Percentiles rank a stretch among this genome's conserved stretches.
Evolutionary conservation across 495 filamentous ascomycete genomes (phyloP).

Genomic region (Penicillium flavigenum): DNA sequence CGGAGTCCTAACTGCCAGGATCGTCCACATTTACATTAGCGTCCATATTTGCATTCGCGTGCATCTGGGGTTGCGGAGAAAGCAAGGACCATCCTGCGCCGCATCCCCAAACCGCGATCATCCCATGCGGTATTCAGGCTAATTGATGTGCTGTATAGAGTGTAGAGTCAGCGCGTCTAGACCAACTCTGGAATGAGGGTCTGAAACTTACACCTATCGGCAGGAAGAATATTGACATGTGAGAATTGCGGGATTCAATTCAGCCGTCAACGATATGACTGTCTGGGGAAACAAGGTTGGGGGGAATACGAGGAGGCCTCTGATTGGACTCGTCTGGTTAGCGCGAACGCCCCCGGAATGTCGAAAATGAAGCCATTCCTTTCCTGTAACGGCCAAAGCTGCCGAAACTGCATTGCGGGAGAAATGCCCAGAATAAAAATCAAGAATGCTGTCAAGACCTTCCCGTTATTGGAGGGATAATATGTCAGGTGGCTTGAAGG

Average conservation of each 20-base stretch:
- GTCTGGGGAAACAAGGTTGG: conserved; percentile 18
- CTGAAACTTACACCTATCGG: conserved; percentile 27
- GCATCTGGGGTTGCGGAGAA: conserved; percentile 19
- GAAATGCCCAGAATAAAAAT: neutral
- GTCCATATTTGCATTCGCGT: conserved; percentile 9
- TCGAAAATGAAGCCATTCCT: conserved; percentile 11
- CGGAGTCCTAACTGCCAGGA: neutral
- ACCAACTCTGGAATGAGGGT: conserved; percentile 7
- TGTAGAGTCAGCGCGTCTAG: conserved; percentile 1
- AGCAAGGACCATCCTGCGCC: neutral
- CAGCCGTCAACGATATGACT: neutral
- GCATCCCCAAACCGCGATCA: neutral
- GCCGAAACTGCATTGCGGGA: neutral
- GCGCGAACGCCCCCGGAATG: conserved; percentile 8
- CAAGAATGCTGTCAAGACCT: neutral
- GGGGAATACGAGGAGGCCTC: neutral
- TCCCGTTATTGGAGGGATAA: neutral
- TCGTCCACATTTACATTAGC: conserved; percentile 11
- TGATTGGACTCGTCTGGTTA: conserved; percentile 16
- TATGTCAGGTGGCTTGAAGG: neutral
- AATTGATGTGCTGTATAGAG: conserved; percentile 1
- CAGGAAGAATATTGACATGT: neutral
- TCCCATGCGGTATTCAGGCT: conserved; percentile 19
- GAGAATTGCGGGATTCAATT: neutral
- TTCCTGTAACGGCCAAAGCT: neutral